Conservation (phyloP, 352 stramenopile genomes). For the Pythium biforme region DNA sequence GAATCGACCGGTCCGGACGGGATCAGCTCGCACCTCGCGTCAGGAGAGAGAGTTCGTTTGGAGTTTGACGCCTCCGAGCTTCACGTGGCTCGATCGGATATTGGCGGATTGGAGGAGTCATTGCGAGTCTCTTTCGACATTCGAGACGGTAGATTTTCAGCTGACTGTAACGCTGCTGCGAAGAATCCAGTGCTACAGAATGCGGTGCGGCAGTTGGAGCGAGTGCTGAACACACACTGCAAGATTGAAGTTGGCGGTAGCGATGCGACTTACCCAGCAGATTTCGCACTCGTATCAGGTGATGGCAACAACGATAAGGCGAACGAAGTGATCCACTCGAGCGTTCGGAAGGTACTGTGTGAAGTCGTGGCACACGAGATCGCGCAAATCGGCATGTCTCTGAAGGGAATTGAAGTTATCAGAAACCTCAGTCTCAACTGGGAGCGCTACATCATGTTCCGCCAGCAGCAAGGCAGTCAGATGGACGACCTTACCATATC, state of each 20-base stretch:
- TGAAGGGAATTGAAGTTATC: conserved; percentile 81
- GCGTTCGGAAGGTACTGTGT: conserved; percentile 69
- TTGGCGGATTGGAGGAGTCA: conserved; percentile 74
- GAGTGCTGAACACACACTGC: conserved; percentile 73
- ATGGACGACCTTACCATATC: conserved; percentile 84
- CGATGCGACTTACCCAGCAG: conserved; percentile 43
- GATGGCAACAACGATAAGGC: conserved; percentile 72
- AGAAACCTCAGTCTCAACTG: conserved; percentile 80
- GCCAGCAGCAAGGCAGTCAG: conserved; percentile 75
- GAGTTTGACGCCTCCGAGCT: conserved; percentile 60
- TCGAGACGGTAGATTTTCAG: conserved; percentile 66
- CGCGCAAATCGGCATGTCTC: conserved; percentile 63
- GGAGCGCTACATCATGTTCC: conserved; percentile 84
- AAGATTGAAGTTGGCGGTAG: conserved; percentile 66
- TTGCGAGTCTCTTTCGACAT: conserved; percentile 83
- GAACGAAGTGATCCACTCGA: conserved; percentile 67
- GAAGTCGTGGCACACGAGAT: conserved; percentile 87
- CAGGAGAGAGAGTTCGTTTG: conserved; percentile 69
- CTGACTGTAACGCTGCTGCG: conserved; percentile 59
- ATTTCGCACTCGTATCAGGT: conserved; percentile 71
- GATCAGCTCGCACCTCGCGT: conserved; percentile 55
- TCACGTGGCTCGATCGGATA: conserved; percentile 63
- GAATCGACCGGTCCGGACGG: conserved; percentile 57
- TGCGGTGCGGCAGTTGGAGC: conserved; percentile 63
- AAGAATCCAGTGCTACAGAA: conserved; percentile 57